These are phyloP conservation scores for Antrodiella citrinella DNA, from an alignment of 768 basidiomycete genomes.

Conservation along the genomic window DNA sequence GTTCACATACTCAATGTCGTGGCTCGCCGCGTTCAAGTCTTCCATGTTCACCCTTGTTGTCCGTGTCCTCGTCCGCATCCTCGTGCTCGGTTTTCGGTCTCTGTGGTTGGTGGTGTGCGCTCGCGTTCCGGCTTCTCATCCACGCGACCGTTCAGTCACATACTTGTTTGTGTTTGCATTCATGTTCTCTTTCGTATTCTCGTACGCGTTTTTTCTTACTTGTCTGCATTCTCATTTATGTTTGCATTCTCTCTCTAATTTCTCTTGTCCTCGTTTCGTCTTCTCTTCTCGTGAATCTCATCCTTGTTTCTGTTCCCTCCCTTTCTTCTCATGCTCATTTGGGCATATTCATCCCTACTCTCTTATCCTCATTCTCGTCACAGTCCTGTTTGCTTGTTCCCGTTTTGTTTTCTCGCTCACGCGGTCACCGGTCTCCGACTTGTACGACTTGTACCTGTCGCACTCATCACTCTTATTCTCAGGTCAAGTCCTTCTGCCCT, in stretches of 20 bases:
- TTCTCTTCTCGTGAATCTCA: not conserved
- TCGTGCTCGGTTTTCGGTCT: too few relatives aligned
- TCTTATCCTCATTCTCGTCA: not conserved
- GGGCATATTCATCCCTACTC: not conserved
- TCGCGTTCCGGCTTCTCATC: not conserved
- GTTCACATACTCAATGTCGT: too few relatives aligned
- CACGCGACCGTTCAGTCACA: not conserved
- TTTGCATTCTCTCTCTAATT: not conserved
- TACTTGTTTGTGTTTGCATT: not conserved
- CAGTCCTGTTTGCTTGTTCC: too few relatives aligned
- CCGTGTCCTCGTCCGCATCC: too few relatives aligned
- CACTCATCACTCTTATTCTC: too few relatives aligned
- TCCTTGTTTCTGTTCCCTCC: not conserved
- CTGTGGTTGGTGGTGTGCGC: not conserved
- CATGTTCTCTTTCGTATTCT: not conserved
- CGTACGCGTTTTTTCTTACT: not conserved
- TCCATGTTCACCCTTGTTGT: too few relatives aligned
- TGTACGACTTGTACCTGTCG: too few relatives aligned
- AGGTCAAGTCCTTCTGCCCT: too few relatives aligned
- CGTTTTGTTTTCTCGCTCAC: too few relatives aligned
- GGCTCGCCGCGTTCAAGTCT: too few relatives aligned
- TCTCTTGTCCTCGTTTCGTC: not conserved
- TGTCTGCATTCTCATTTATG: not conserved
- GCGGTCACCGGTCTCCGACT: too few relatives aligned
- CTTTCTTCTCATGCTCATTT: too few relatives aligned